Evolutionary conservation across 2,329 filamentous ascomycete species (phyloP).

Genomic region (Nemania sp.): DNA sequence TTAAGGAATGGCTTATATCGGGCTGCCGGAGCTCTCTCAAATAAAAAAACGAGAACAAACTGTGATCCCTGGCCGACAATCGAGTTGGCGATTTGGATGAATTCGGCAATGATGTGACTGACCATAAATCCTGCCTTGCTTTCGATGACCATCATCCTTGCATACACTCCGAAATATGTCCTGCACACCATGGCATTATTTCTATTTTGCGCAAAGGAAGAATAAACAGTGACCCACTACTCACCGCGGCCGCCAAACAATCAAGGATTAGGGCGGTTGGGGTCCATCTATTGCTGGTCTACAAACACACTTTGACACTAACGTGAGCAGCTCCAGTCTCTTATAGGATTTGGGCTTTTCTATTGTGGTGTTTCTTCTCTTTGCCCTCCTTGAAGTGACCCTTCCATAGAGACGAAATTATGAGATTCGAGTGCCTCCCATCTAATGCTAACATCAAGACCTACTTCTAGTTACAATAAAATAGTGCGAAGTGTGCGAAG

Average conservation of each 20-base stretch:
- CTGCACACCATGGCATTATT: constrained; percentile 69
- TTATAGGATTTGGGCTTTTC: too few relatives aligned
- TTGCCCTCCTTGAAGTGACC: too few relatives aligned
- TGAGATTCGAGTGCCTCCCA: too few relatives aligned
- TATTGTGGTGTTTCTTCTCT: too few relatives aligned
- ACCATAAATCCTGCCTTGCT: constrained; percentile 22
- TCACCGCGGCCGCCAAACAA: constrained; percentile 67
- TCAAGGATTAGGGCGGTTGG: constrained; percentile 59
- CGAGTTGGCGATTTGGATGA: constrained; percentile 4
- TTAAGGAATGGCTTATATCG: constrained; percentile 56
- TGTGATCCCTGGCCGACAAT: constrained; percentile 4
- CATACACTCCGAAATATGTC: constrained; percentile 83
- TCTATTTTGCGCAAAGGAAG: constrained; percentile 85
- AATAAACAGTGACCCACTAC: constrained; percentile 63
- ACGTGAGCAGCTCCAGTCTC: too few relatives aligned
- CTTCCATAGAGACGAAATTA: too few relatives aligned
- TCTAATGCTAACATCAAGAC: too few relatives aligned
- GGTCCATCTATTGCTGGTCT: constrained; percentile 70
- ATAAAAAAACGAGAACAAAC: constrained; percentile 41
- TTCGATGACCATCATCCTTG: constrained; percentile 50
- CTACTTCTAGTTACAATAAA: too few relatives aligned
- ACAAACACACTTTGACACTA: constrained; percentile 49
- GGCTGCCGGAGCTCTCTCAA: constrained; percentile 45
- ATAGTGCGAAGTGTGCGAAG: too few relatives aligned
- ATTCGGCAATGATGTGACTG: neutral